phyloP scores from a whole-genome alignment of 768 basidiomycete species.

The Termitomyces sp. region DNA sequence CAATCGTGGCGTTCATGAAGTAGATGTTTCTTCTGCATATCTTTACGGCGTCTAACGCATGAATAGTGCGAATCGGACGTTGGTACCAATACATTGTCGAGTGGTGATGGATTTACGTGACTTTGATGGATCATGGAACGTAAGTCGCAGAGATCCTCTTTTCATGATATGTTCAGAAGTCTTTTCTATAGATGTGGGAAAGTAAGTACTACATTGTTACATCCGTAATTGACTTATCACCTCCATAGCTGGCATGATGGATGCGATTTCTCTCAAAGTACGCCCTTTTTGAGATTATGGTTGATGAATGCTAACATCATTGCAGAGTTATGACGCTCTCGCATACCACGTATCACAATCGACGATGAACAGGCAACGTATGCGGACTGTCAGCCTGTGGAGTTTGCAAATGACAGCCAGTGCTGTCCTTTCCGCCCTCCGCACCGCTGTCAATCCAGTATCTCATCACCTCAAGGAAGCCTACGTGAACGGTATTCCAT shows the following conservation, averaged over 20 bases:
- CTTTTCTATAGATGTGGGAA: conserved; percentile 74
- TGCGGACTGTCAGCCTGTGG: conserved; percentile 91
- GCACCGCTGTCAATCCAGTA: conserved; percentile 71
- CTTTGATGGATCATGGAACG: conserved; percentile 97
- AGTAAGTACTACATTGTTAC: conserved; percentile 39
- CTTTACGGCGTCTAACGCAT: conserved; percentile 3
- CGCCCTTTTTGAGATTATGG: neutral
- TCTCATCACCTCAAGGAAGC: conserved; percentile 41
- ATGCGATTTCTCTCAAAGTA: conserved; percentile 84
- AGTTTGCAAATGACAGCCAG: conserved; percentile 91
- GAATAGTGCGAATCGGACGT: conserved; percentile 81
- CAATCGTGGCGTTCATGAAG: conserved; percentile 99
- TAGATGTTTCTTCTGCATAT: conserved; percentile 31
- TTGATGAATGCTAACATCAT: neutral
- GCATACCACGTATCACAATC: conserved; percentile 92
- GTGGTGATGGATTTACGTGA: conserved; percentile 79
- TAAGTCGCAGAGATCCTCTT: conserved; percentile 33
- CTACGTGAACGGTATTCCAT: conserved; percentile 30
- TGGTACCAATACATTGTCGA: conserved; percentile 90
- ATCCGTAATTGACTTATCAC: neutral
- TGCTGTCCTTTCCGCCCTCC: conserved; percentile 74
- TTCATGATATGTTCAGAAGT: conserved; percentile 11
- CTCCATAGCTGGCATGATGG: conserved; percentile 81
- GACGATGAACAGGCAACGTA: conserved; percentile 78
- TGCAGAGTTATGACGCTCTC: conserved; percentile 82